Evolutionary conservation across 768 basidiomycete species (phyloP), one percentile per base, ranked within the genome.

Genomic region (Suillus cothurnatus): DNA sequence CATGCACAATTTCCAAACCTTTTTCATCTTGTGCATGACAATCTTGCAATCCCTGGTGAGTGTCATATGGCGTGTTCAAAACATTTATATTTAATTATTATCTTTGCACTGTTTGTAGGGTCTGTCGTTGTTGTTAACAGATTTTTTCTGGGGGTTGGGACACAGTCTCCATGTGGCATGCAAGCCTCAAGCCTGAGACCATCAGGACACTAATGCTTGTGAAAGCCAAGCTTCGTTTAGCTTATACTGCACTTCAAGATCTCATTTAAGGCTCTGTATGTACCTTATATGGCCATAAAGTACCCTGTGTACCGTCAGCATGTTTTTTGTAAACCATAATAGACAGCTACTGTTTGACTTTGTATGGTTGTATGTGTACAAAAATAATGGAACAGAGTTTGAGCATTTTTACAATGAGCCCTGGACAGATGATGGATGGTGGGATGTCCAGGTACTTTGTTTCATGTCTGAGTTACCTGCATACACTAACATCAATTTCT

Each of bases 351-450:
- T 47, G n/a, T 47, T 49, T 15, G 4, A 15, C 47, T 26, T 49
- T 0, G 1, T 49, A 49, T 1, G 5, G 47, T 6, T 1, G 23
- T 6, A 23, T n/a, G n/a, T 67, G 1, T 80, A 61, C 66, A 73
- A 69, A 26, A 76, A 70, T 61, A 67, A 77, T 63, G 73, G 72
- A 0, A 50, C 56, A 6, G 3, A 41, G 2, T 81, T 73, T 60
- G 68, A 73, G 14, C 69, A 70, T 0, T 74, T 79, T 50, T 53
- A 73, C 26, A 56, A 77, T 55, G 77, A 81, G 58, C 79, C 80
- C 2, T 79, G 79, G 74, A 79, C 76, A 5, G 80, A 72, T 1
- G 59, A 80, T 43, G 11, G 45, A 9, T 79, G 71, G 58, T 82
- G 80, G 79, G 69, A 79, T 4, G 66, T 76, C 9, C 78, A 82